Evolutionary conservation across 192 early-diverging fungal genomes (phyloP), one percentile per base, ranked within the genome.

Genomic region (Helicostylum pulchrum): DNA sequence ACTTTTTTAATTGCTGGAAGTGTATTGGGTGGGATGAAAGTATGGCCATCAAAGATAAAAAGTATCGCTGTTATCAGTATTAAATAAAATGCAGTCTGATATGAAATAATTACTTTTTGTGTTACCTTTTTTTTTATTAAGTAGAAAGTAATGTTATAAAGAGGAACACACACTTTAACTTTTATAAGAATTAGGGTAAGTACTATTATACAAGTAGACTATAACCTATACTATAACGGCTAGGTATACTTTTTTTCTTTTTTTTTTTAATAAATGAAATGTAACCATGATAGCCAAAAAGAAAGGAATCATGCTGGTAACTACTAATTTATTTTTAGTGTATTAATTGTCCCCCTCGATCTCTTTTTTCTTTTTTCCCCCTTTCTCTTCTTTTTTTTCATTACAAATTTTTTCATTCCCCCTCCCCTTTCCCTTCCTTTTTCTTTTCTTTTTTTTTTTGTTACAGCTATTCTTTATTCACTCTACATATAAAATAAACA

Each of bases 11-110:
- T 39, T 81, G 79, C 52, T 54, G 62, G 20, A 58, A 70, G 21
- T 81, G 79, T 53, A 67, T 81, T n/a, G 79, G 79, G 8, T 70
- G 69, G 43, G 68, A 74, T 11, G 63, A 65, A 21, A 49, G 21
- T 30, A 64, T 64, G 62, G 42, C 42, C 7, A 8, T 14, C 1
- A 36, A 20, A 2, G 62, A 64, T 54, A 30, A 43, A 2, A 64
- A 64, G 10, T 64, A 53, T 14, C 31, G 52, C 11, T 64, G 62
- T 36, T 64, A 64, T 30, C 49, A 64, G 43, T 59, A 59, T 26
- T 59, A 59, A 12, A 17, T 58, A 42, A 43, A 31, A 17, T 34
- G 31, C 31, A 14, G 26, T 26, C 26, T 26, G 26, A 26, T 26
- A 26, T 53, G 7, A 19, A 4, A n/a, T 34, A 0, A 34, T 54